phyloP scores from a whole-genome alignment of 345 rosid species.

The Microcos paniculata region DNA sequence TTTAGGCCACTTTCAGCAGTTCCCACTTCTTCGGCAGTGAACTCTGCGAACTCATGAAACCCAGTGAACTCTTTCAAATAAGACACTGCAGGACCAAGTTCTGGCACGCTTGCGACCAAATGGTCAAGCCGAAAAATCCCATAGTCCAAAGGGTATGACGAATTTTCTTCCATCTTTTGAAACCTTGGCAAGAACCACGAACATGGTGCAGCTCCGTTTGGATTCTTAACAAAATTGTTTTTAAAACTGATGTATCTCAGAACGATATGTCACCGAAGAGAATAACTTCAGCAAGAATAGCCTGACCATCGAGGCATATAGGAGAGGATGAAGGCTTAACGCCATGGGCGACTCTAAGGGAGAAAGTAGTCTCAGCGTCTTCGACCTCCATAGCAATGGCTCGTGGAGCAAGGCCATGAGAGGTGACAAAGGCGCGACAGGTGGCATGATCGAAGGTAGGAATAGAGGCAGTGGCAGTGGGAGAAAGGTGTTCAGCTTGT shows the following conservation, averaged over 20 bases:
- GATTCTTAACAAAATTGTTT: background rate
- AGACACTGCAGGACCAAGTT: constrained; percentile 54
- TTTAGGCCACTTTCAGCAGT: constrained; percentile 81
- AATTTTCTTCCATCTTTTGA: constrained; percentile 44
- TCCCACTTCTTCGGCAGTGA: constrained; percentile 83
- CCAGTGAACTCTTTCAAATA: constrained; percentile 71
- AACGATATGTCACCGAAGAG: constrained; percentile 82
- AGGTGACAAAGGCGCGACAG: constrained; percentile 51
- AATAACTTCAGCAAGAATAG: constrained; percentile 59
- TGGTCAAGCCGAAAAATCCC: constrained; percentile 77
- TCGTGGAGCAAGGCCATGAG: constrained; percentile 73
- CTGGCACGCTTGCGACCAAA: constrained; percentile 83
- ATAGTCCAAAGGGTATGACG: constrained; percentile 62
- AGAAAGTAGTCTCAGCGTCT: constrained; percentile 61
- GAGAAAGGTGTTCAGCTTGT: constrained; percentile 9
- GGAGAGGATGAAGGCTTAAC: constrained; percentile 58
- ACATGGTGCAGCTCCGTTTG: too few species aligned
- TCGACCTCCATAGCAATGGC: constrained; percentile 72
- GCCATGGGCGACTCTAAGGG: constrained; percentile 60
- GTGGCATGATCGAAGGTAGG: constrained; percentile 45
- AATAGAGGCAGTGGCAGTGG: constrained; percentile 44
- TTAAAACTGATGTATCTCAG: constrained; percentile 61
- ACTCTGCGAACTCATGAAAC: constrained; percentile 87
- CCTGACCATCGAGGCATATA: constrained; percentile 34
- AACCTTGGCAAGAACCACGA: constrained; percentile 55